phyloP scores from a whole-genome alignment of 805 yeast species.

The Sugiyamaella marilandica region DNA sequence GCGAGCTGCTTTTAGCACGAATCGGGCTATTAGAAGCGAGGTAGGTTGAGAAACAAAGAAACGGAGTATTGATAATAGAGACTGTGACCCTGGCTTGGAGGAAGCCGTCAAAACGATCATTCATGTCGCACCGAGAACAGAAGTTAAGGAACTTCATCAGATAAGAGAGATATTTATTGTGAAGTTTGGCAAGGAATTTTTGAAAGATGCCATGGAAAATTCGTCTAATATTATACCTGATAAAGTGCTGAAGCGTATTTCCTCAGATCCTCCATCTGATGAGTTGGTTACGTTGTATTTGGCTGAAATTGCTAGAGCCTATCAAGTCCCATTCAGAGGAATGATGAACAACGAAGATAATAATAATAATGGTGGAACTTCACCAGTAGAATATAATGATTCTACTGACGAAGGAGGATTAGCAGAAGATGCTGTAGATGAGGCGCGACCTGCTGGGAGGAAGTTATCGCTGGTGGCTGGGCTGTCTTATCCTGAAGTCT shows the following conservation, averaged over 20 bases:
- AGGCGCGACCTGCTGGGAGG: neutral
- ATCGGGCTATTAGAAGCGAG: slow-evolving; percentile 50
- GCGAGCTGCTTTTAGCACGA: slow-evolving; percentile 76
- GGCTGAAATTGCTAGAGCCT: slow-evolving; percentile 75
- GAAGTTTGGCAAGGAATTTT: slow-evolving; percentile 67
- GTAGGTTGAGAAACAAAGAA: slow-evolving; percentile 1
- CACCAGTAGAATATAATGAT: slow-evolving; percentile 30
- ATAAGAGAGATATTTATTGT: slow-evolving; percentile 58
- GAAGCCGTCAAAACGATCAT: slow-evolving; percentile 73
- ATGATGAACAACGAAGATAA: slow-evolving; percentile 13
- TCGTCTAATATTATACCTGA: slow-evolving; percentile 53
- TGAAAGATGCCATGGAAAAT: slow-evolving; percentile 50
- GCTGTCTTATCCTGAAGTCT: slow-evolving; percentile 21
- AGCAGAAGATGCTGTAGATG: slow-evolving; percentile 11
- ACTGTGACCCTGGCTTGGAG: slow-evolving; percentile 55
- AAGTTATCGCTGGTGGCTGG: slow-evolving; percentile 17
- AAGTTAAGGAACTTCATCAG: slow-evolving; percentile 61
- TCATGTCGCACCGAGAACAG: slow-evolving; percentile 66
- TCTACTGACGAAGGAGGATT: slow-evolving; percentile 31
- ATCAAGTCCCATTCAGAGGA: slow-evolving; percentile 68
- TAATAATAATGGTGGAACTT: slow-evolving; percentile 11
- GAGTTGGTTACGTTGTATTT: slow-evolving; percentile 66
- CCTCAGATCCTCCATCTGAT: slow-evolving; percentile 60
- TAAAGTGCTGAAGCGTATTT: slow-evolving; percentile 59
- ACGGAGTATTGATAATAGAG: slow-evolving; percentile 17